Evolutionary conservation across 1,139 yeast species (phyloP), one percentile per base, ranked within the genome.

Genomic region (Saccharomyces pastorianus): DNA sequence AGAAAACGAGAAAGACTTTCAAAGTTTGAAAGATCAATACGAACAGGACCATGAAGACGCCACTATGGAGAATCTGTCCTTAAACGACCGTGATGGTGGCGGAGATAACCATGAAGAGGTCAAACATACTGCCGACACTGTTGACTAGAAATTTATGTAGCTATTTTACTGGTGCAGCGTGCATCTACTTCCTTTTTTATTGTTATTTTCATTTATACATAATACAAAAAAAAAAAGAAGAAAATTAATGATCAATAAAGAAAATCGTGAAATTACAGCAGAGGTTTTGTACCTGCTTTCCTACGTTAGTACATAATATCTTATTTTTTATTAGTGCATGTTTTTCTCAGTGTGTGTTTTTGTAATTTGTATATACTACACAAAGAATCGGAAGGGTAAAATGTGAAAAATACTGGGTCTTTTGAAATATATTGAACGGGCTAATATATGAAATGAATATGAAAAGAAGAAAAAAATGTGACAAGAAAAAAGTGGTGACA

Each of bases 1-100:
- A 56, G 93, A 88, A 63, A 85, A 88, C 68, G 91, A 85, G 61
- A 72, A 76, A 17, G 87, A 83, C 55, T 86, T 85, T 74, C 76
- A 82, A 47, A 74, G 77, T 55, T 72, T 82, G 60, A 77, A 80
- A 60, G 72, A 73, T 27, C 72, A 78, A 57, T 78, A 79, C 58
- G 64, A 67, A 42, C 58, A 57, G 9, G 62, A 57, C 34, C 56
- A 55, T 29, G 56, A 55, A 25, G 47, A 23, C 11, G 47, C 46
- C 26, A 13, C 48, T 38, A 32, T 60, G n/a, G 61, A 58, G 34
- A 52, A 56, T 20, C 49, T 59, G 9, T 38, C 53, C 7, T 48
- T 59, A 11, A 54, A 55, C 8, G 59, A 57, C 13, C 27, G 34
- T n/a, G 52, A 52, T 23, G 57, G 56, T 26, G 47, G 57, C 44